These are phyloP conservation scores for Phylloporus rhodoxanthus DNA, from an alignment of 768 basidiomycete species.

Conservation along the genomic window DNA sequence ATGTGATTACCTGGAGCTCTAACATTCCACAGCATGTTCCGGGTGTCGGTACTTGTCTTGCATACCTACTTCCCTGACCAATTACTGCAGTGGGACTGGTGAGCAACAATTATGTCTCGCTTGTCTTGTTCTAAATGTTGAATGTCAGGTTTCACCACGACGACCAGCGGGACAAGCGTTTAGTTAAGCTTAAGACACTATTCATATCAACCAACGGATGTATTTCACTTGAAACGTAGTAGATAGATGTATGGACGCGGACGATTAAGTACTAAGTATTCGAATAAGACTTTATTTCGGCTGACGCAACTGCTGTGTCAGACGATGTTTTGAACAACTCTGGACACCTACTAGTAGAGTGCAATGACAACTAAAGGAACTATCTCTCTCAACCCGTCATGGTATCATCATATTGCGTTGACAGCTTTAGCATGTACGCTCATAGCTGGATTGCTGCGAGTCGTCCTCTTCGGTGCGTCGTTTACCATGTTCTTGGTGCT, in stretches of 20 bases:
- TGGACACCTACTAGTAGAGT: neutral
- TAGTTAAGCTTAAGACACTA: conserved; percentile 2
- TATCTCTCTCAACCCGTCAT: conserved; percentile 26
- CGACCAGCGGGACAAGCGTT: conserved; percentile 28
- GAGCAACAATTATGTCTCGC: neutral
- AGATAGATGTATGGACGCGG: conserved; percentile 7
- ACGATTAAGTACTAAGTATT: too few species aligned
- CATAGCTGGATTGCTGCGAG: conserved; percentile 40
- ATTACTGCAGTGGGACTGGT: conserved; percentile 54
- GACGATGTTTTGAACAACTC: neutral
- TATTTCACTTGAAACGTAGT: conserved; percentile 1
- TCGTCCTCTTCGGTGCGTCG: conserved; percentile 41
- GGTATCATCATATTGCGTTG: conserved; percentile 46
- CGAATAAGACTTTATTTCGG: too few species aligned
- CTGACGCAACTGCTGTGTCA: too few species aligned
- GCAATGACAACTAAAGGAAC: conserved; percentile 27
- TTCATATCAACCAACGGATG: neutral
- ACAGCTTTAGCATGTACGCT: conserved; percentile 36
- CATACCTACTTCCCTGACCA: conserved; percentile 69
- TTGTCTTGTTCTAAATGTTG: conserved; percentile 2
- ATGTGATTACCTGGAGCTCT: neutral
- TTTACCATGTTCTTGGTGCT: conserved; percentile 4
- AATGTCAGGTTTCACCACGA: conserved; percentile 25
- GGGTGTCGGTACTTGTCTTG: conserved; percentile 91
- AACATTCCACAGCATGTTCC: conserved; percentile 53